Evolutionary conservation across 73 alveolate genomes (phyloP), one percentile per base, ranked within the genome.

Genomic region (Paramecium octaurelia): DNA sequence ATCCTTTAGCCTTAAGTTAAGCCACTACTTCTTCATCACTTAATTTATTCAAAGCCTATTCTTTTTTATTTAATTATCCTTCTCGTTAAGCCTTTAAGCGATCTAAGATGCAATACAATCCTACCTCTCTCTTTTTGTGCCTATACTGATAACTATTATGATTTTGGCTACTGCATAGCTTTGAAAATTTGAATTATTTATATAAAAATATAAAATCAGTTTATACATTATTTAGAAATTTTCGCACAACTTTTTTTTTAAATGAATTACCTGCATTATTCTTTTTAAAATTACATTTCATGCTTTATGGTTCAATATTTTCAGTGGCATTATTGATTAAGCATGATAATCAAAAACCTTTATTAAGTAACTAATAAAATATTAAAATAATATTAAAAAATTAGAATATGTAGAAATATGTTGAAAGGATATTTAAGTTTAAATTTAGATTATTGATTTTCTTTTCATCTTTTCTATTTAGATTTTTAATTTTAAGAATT

Each of bases 1-100:
- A 93, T n/a, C 96, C 96, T 68, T 86, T 95, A 4, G 87, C 93
- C 58, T 96, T 96, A 3, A 96, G 94, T 69, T 95, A 95, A 21
- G 46, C 86, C 29, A 93, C 92, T 8, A 96, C 64, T 35, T 93
- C 92, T 29, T 96, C 98, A 60, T 94, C 93, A 21, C 93, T 44
- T 77, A 93, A 31, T 18, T 84, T 64, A 29, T 96, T 97, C 35
- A 96, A 92, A 36, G 89, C 95, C 29, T 44, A 57, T 60, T 93
- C 98, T 91, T 85, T 94, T 58, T 92, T 75, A 35, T 70, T 58
- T 44, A 64, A 46, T 93, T 94, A 54, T 18, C 92, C 75, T 77
- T 93, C 94, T 21, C 94, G 90, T 24, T 85, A 94, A 43, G 90
- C 92, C 71, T 93, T 85, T 50, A 95, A 64, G 38, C 93, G 92